phyloP scores from a whole-genome alignment of 305 asterid genomes.

The Plantago rigida region DNA sequence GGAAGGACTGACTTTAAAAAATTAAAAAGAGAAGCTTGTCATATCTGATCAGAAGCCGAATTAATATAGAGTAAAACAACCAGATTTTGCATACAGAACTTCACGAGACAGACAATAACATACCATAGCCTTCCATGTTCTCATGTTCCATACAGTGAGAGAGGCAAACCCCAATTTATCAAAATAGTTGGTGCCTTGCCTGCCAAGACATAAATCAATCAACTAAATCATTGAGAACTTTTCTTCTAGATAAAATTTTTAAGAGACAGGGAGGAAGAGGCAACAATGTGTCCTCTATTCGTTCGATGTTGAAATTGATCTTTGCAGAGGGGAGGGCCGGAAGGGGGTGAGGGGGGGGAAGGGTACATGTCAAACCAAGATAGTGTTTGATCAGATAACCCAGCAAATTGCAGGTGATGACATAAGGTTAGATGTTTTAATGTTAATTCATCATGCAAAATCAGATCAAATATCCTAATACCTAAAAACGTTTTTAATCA shows the following conservation, averaged over 20 bases:
- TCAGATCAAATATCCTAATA: too few relatives aligned
- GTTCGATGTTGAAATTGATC: too few relatives aligned
- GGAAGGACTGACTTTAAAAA: constrained; percentile 94
- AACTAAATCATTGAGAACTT: neutral
- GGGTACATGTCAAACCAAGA: too few relatives aligned
- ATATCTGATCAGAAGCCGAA: constrained; percentile 26
- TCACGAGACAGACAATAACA: constrained; percentile 31
- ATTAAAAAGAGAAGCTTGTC: constrained; percentile 32
- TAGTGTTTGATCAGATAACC: too few relatives aligned
- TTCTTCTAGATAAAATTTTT: neutral
- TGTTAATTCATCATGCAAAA: too few relatives aligned
- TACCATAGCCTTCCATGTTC: constrained; percentile 95
- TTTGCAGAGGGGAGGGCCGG: too few relatives aligned
- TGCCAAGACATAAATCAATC: constrained; percentile 21
- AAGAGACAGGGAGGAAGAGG: too few relatives aligned
- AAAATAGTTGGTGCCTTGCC: constrained; percentile 54
- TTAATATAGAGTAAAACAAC: constrained; percentile 11
- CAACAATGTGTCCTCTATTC: too few relatives aligned
- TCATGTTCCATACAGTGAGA: constrained; percentile 95
- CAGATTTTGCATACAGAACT: constrained; percentile 23
- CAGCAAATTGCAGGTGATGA: too few relatives aligned
- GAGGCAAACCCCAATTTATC: constrained; percentile 77
- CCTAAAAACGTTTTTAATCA: too few relatives aligned
- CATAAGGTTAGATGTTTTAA: too few relatives aligned
- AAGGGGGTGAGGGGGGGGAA: too few relatives aligned